These are phyloP conservation scores for Penicillium sp. DNA, from an alignment of 2,329 filamentous ascomycete genomes.

Conservation along the genomic window DNA sequence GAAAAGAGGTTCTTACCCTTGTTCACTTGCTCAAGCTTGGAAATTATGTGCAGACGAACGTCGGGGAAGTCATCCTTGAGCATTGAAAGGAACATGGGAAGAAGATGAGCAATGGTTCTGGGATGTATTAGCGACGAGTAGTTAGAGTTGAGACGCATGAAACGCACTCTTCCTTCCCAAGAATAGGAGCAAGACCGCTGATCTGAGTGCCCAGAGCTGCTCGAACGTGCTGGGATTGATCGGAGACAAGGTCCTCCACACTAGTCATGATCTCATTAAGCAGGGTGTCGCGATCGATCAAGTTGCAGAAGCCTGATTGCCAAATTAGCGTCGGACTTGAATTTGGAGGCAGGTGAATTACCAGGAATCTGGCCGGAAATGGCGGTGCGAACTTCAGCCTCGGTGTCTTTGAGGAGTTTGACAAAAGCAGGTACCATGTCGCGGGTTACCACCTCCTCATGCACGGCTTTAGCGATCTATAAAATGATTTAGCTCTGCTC, in stretches of 20 bases:
- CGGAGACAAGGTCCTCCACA: slow-evolving; percentile 91
- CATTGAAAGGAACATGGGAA: slow-evolving; percentile 99
- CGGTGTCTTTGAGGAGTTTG: slow-evolving; percentile 94
- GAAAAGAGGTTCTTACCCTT: slow-evolving; percentile 55
- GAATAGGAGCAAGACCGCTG: slow-evolving; percentile 89
- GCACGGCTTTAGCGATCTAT: slow-evolving; percentile 94
- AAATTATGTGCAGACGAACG: slow-evolving; percentile 96
- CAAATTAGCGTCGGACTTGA: slow-evolving; percentile 17
- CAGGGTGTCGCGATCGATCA: slow-evolving; percentile 80
- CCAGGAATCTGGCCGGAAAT: slow-evolving; percentile 94
- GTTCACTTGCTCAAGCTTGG: slow-evolving; percentile 98
- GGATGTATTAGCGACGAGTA: slow-evolving; percentile 16
- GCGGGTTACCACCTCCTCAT: slow-evolving; percentile 89
- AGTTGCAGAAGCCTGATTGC: slow-evolving; percentile 70
- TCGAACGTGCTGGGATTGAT: slow-evolving; percentile 93
- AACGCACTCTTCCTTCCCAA: slow-evolving; percentile 92
- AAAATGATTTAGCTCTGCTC: not conserved
- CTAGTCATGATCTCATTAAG: slow-evolving; percentile 95
- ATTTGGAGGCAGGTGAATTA: slow-evolving; percentile 32
- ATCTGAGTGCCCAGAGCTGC: slow-evolving; percentile 94
- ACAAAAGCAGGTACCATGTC: slow-evolving; percentile 96
- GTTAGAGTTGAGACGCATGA: not conserved
- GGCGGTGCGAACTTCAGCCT: slow-evolving; percentile 93
- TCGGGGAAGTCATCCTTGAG: slow-evolving; percentile 99
- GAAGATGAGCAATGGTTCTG: slow-evolving; percentile 89